Conservation (phyloP, 2,329 filamentous ascomycete species). For the Fusarium hainanense region DNA sequence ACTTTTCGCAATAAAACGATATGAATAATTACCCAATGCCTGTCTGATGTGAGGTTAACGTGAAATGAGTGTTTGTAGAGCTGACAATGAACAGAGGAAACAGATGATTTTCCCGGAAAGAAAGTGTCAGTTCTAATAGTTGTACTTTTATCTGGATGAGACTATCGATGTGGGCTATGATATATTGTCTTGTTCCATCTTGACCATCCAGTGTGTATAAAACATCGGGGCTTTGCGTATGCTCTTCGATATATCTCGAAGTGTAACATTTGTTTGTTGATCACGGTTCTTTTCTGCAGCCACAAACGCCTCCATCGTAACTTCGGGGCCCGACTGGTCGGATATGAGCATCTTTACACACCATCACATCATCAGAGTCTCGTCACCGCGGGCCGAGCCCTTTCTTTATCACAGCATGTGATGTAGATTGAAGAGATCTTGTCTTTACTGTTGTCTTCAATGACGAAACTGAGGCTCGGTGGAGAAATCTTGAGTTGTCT, state of each 20-base stretch:
- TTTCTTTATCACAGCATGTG: constrained; percentile 25
- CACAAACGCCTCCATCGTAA: background rate
- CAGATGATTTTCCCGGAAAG: background rate
- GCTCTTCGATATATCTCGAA: rapidly evolving
- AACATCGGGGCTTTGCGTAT: background rate
- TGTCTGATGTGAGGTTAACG: background rate
- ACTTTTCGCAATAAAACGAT: constrained; percentile 41
- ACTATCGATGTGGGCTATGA: background rate
- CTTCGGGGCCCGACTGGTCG: background rate
- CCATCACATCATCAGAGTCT: constrained; percentile 28
- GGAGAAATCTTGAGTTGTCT: background rate
- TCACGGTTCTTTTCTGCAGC: background rate
- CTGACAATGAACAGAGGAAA: background rate
- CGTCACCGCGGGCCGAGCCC: constrained; percentile 39
- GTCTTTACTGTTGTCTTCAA: background rate
- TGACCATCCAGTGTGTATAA: background rate
- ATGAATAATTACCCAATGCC: constrained; percentile 19
- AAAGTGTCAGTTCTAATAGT: background rate
- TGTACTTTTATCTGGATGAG: background rate
- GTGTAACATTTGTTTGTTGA: background rate
- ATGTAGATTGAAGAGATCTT: background rate
- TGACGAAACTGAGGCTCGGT: background rate
- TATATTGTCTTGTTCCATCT: background rate
- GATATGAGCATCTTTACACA: background rate
- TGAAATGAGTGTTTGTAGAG: background rate